phyloP scores from a whole-genome alignment of 495 filamentous ascomycete species.

The Lasiosphaeria miniovina region DNA sequence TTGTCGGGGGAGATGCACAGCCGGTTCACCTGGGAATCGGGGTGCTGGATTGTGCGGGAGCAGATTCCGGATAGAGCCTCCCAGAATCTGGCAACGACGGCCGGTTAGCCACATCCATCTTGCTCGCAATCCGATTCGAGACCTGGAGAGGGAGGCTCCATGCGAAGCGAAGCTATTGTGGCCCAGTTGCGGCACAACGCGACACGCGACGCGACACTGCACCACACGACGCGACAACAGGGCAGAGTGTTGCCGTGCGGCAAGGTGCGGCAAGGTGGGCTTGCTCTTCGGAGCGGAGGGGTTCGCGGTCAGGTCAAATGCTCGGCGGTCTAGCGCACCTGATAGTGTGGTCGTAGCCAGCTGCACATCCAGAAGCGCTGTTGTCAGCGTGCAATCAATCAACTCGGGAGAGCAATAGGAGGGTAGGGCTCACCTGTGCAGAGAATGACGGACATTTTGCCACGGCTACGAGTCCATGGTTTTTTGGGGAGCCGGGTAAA shows the following conservation, averaged over 20 bases:
- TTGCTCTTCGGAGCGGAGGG: too few relatives aligned
- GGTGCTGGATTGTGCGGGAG: conserved; percentile 94
- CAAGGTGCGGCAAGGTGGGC: too few relatives aligned
- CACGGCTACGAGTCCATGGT: conserved; percentile 19
- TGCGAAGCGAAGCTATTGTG: too few relatives aligned
- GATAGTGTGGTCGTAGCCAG: conserved; percentile 98
- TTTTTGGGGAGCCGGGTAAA: conserved; percentile 6
- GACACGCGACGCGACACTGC: too few relatives aligned
- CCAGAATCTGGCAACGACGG: conserved; percentile 69
- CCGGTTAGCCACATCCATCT: conserved; percentile 4
- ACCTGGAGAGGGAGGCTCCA: too few relatives aligned
- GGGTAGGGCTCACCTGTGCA: conserved; percentile 66
- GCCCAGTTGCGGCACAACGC: too few relatives aligned
- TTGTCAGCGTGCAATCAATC: conserved; percentile 9
- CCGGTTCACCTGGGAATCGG: conserved; percentile 96
- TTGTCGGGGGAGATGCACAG: conserved; percentile 99
- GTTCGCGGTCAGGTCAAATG: too few relatives aligned
- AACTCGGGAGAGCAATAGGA: not conserved
- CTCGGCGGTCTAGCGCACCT: conserved; percentile 54
- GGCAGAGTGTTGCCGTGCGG: too few relatives aligned
- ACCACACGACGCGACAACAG: too few relatives aligned
- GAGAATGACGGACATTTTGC: conserved; percentile 78
- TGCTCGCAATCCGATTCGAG: too few relatives aligned
- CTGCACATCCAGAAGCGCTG: conserved; percentile 39
- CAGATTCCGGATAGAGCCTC: conserved; percentile 97